Evolutionary conservation across 768 basidiomycete genomes (phyloP), one percentile per base, ranked within the genome.

Genomic region (Suillus discolor): DNA sequence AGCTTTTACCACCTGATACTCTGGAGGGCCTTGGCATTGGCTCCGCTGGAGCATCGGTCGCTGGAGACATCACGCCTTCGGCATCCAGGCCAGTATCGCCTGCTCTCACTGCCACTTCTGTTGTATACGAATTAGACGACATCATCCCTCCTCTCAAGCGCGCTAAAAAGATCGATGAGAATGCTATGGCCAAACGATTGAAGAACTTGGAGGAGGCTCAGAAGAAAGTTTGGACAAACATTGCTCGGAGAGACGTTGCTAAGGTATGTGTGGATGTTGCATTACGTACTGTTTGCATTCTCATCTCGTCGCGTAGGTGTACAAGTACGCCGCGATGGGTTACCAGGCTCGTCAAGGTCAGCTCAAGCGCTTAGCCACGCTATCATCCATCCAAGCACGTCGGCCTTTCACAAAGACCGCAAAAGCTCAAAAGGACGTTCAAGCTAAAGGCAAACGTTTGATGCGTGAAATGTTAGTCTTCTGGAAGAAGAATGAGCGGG

Each of bases 401-500:
- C 87, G 85, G 68, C 92, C 92, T 0, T 89, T 88, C 69, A 85
- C 83, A 11, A 88, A 88, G 71, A 89, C 91, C 2, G 84, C 89
- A 15, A 95, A 93, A 75, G 85, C 87, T 6, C 84, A 82, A 66
- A 97, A 96, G 77, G 94, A 96, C 67, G 81, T 87, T 2, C 93
- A 95, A 74, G 87, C 87, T 23, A 94, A 94, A 74, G 90, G 89
- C 28, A 95, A 93, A 75, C 87, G 93, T 47, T 81, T 96, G 45
- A 94, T 94, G 92, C 89, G 95, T 36, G 96, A 98, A 82, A 95
- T 98, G 92, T 88, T 96, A 67, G 88, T 95, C 23, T 96, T 96
- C 79, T 97, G 95, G 95, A 96, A 93, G 80, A 95, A 95, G 79
- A 98, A 97, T 69, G 97, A 99, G 78, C 95, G 95, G 72, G 95